phyloP scores from a whole-genome alignment of 148 eudicot genomes.

The Amaranthus hypochondriacus region DNA sequence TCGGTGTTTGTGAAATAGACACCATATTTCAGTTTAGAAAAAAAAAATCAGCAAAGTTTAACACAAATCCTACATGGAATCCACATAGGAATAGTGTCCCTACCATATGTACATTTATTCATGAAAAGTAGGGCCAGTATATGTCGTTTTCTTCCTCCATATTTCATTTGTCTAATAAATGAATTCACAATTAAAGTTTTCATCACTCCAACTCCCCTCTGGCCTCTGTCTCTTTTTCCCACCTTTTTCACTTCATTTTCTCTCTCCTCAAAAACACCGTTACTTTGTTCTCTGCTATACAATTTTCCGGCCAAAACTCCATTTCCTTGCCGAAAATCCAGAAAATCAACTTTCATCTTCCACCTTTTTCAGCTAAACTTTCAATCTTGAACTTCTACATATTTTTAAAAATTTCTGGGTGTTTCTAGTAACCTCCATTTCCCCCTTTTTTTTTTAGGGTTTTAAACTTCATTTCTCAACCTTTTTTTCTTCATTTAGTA shows the following conservation, averaged over 20 bases:
- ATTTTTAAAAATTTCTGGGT: background rate
- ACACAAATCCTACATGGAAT: too few relatives aligned
- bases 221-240: background rate
- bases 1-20: too few relatives aligned
- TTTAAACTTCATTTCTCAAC: background rate
- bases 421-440: background rate
- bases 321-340: slow-evolving; percentile 2
- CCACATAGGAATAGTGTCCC: too few relatives aligned
- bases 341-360: background rate
- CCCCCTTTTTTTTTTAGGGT: slow-evolving; percentile 9
- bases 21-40: too few relatives aligned
- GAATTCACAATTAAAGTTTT: slow-evolving; percentile 10
- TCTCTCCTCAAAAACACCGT: slow-evolving; percentile 14
- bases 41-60: too few relatives aligned
- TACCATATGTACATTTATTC: background rate
- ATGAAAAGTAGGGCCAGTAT: background rate
- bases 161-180: background rate
- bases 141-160: background rate
- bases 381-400: background rate
- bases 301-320: background rate
- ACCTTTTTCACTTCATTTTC: background rate
- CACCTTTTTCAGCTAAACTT: background rate
- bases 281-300: too few relatives aligned
- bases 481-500: slow-evolving; percentile 2
- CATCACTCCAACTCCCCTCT: slow-evolving; percentile 10